Base-by-base conservation (phyloP, 345 rosid species). In the Anacardium occidentale region DNA sequence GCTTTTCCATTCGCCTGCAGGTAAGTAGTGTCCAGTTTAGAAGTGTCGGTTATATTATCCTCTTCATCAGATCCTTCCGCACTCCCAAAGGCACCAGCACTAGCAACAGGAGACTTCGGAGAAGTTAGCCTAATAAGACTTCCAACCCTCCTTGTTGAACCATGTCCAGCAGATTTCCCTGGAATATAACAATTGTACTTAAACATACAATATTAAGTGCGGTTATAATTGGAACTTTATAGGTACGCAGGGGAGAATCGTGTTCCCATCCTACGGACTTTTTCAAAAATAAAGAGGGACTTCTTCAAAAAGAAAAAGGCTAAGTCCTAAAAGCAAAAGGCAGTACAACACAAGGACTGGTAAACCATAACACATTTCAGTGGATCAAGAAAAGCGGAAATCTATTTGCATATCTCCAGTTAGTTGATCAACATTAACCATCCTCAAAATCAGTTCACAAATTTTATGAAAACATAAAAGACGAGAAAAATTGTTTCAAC, bases 11-110 rank as follows among this genome's bases (percentile, higher is more conserved):
- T 89, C 7, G 87, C 68, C 75, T 79, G 92, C 84, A 88, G 57
- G 76, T 89, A 93, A 1, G 90, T 62, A 47, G 79, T 68, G 62
- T 96, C 97, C 64, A 87, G 72, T 82, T 83, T 87, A 58, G 87
- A 65, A 75, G 57, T 81, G 60, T 90, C 91, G 18, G 86, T 85
- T 86, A 90, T 64, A 74, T 82, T 83, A 79, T 92, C 96, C 78
- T 93, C 99, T 71, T 91, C 99, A 81, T 96, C 99, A 1, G 98
- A 93, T 62, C 88, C 99, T 80, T 84, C 99, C 68, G 88, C 64
- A 69, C 94, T 92, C 85, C 91, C 98, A 76, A 93, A 90, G 59
- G 97, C 96, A 84, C 99, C 91, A 51, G 89, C 96, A 85, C 96
- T 89, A 37, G 93, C 92, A 80, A 79, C 94, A 62, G 99, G 99